Percentiles rank a stretch among this genome's conserved stretches.
Evolutionary conservation across 495 filamentous ascomycete genomes (phyloP).

Genomic region (Hypoxylon lienhwacheense): DNA sequence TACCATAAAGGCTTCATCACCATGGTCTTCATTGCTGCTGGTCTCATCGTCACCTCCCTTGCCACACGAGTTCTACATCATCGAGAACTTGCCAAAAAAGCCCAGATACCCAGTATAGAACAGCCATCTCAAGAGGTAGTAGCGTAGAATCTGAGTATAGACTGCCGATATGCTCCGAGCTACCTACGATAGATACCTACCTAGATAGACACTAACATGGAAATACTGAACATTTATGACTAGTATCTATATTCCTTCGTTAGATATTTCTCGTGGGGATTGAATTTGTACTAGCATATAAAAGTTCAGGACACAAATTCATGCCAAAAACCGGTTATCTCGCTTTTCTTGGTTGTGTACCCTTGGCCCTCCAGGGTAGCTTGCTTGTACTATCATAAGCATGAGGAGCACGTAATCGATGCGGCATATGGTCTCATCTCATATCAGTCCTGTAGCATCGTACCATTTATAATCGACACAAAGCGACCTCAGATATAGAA

Average conservation of each 20-base stretch:
- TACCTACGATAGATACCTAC: not conserved
- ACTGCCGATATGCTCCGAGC: too few species aligned
- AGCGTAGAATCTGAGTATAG: too few species aligned
- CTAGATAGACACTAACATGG: too few species aligned
- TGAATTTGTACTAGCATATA: too few species aligned
- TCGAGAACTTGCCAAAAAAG: slow-evolving; percentile 41
- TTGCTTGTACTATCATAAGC: not conserved
- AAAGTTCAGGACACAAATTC: too few species aligned
- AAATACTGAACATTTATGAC: too few species aligned
- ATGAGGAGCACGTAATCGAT: slow-evolving; percentile 24
- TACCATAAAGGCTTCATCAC: slow-evolving; percentile 52
- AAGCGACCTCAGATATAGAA: slow-evolving; percentile 6
- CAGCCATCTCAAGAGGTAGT: slow-evolving; percentile 2
- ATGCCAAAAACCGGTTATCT: not conserved
- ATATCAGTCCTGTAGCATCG: not conserved
- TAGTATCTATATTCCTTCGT: too few species aligned
- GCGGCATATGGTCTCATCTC: slow-evolving; percentile 18
- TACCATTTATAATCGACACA: slow-evolving; percentile 25
- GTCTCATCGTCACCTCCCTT: slow-evolving; percentile 43
- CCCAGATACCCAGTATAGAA: slow-evolving; percentile 1
- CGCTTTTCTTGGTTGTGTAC: not conserved
- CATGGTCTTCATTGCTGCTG: slow-evolving; percentile 43
- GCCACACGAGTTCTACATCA: slow-evolving; percentile 46
- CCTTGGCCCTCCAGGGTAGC: slow-evolving; percentile 1
- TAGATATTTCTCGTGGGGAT: too few species aligned